Percentiles rank a stretch among this genome's conserved stretches.
phyloP scores from a whole-genome alignment of 1,284 basidiomycete species.

The Trichosporon inkin region DNA sequence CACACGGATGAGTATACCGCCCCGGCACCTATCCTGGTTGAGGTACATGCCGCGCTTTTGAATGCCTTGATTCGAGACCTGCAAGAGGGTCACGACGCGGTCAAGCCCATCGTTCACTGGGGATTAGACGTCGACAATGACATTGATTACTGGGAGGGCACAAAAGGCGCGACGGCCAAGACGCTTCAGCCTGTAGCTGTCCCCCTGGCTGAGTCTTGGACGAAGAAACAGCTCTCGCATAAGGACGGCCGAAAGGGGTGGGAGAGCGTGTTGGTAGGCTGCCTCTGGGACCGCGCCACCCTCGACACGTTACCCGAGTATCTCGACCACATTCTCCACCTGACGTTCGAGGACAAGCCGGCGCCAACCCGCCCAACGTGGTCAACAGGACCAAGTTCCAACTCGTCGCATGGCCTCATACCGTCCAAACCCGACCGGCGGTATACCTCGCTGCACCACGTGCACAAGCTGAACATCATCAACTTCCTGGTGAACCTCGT shows the following conservation, averaged over 20 bases:
- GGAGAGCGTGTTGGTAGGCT: constrained; percentile 81
- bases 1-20: constrained; percentile 64
- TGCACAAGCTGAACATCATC: constrained; percentile 78
- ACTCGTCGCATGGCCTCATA: constrained; percentile 49
- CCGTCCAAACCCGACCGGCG: constrained; percentile 57
- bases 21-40: constrained; percentile 71
- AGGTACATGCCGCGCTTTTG: constrained; percentile 83
- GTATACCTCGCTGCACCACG: constrained; percentile 68
- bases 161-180: constrained; percentile 47
- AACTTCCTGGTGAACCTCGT: constrained; percentile 84
- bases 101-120: constrained; percentile 31
- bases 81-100: constrained; percentile 33
- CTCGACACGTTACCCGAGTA: constrained; percentile 67
- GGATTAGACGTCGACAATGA: constrained; percentile 36
- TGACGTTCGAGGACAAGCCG: constrained; percentile 60
- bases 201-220: constrained; percentile 34
- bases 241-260: constrained; percentile 53
- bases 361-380: constrained; percentile 47
- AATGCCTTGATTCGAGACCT: constrained; percentile 77
- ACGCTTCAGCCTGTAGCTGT: constrained; percentile 40
- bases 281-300: constrained; percentile 83
- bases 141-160: constrained; percentile 47
- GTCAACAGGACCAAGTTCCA: constrained; percentile 41
- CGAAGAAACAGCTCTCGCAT: constrained; percentile 32
- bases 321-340: constrained; percentile 66